Base-by-base conservation (phyloP, 805 yeast genomes). In the Torulaspora maleeae region DNA sequence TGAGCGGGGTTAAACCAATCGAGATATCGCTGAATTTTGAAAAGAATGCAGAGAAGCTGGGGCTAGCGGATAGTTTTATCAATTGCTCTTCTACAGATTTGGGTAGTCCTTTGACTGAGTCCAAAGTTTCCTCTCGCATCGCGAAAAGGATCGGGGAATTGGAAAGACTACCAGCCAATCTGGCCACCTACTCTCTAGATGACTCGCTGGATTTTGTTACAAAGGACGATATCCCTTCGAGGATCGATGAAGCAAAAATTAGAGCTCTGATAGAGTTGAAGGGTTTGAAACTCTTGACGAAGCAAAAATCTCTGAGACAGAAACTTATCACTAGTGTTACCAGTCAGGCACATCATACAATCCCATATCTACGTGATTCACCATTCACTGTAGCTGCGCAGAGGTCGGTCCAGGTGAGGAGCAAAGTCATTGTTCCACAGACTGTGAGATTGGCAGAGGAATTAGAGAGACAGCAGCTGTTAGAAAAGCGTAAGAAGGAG, bases 401-500 rank as follows among this genome's bases (percentile, higher is more conserved):
- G 56, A 72, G 95, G 59, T 77, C 86, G 0, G 75, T 79, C 46
- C 80, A 80, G 58, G 71, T 83, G 13, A 76, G 87, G 60, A 79
- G 80, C 27, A 86, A 84, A 60, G 75, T 82, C 43, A 79, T 79
- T 48, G 83, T 83, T 25, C 80, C 82, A 15, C 85, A 83, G 56
- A 86, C 95, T 1, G 84, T 87, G 4, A 73, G 82, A 49, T 68
- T 86, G 37, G 89, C 90, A 3, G 83, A 80, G 61, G 86, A 83
- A 59, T 70, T 86, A 47, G 88, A 84, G 57, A 83, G 80, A 59
- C 83, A 82, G 56, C 84, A 83, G 60, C 73, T 76, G 51, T 66
- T 77, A 44, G 91, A 85, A 55, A 75, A 75, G 51, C 71, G 73
- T 44, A 72, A 73, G 51, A 53, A 72, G 27, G 79, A 79, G 52